These are phyloP conservation scores for Botryosphaeria dothidea DNA, from an alignment of 2,329 filamentous ascomycete species.

Conservation along the genomic window DNA sequence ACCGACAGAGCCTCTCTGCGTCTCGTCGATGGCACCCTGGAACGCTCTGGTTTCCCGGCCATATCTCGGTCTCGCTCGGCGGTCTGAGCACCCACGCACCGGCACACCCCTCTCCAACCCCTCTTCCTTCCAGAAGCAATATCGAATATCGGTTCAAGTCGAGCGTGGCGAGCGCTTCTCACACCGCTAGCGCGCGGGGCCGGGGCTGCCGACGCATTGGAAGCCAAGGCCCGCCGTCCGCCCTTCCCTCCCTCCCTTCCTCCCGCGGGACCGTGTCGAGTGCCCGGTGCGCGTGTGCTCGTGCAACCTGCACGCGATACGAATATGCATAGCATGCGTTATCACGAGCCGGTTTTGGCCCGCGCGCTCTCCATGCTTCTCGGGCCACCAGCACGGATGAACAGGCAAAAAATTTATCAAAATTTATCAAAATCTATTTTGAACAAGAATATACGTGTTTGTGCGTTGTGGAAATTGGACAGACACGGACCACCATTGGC, in stretches of 20 bases:
- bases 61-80: constrained; percentile 10
- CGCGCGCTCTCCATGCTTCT: not conserved
- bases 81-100: constrained; percentile 3
- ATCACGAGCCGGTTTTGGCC: not conserved
- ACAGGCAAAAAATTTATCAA: not conserved
- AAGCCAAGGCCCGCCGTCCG: constrained; percentile 3
- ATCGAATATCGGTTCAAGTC: constrained; percentile 5
- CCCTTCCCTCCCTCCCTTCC: constrained; percentile 9
- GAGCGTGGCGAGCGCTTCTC: not conserved
- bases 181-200: not conserved
- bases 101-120: not conserved
- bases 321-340: not conserved
- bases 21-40: not conserved
- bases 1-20: constrained; percentile 2
- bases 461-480: not conserved
- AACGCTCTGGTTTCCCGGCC: not conserved
- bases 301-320: not conserved
- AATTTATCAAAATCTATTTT: not conserved
- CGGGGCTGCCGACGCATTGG: not conserved
- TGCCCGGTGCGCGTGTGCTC: not conserved
- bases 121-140: constrained; percentile 17
- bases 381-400: not conserved
- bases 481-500: not conserved
- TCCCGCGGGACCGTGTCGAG: not conserved
- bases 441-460: not conserved